Conservation (phyloP, 495 filamentous ascomycete genomes). For the Penicillium coprophilum region DNA sequence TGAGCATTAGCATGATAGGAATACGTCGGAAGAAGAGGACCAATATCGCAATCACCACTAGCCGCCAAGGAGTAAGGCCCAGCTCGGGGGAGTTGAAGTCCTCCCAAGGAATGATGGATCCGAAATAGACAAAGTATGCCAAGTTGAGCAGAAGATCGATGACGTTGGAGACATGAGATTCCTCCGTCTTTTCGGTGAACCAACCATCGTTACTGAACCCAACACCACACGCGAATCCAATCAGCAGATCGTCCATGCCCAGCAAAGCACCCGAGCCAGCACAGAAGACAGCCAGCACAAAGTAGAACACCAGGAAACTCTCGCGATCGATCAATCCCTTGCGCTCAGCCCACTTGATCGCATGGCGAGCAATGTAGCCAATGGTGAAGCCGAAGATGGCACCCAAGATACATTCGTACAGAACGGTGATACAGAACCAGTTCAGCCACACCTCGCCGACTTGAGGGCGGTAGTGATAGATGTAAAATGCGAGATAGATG, state of each 20-base stretch:
- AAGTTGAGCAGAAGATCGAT: constrained; percentile 97
- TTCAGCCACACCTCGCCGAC: constrained; percentile 69
- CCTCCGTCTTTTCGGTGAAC: constrained; percentile 98
- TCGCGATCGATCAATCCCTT: constrained; percentile 89
- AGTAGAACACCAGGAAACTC: constrained; percentile 98
- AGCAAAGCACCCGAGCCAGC: constrained; percentile 91
- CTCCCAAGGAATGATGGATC: constrained; percentile 94
- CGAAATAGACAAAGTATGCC: constrained; percentile 97
- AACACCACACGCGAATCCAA: constrained; percentile 92
- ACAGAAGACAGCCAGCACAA: constrained; percentile 93
- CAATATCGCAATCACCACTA: constrained; percentile 85
- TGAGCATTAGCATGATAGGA: constrained; percentile 89
- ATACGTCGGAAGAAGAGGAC: constrained; percentile 97
- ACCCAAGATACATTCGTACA: constrained; percentile 96
- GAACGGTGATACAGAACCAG: constrained; percentile 87
- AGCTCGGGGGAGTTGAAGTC: constrained; percentile 71
- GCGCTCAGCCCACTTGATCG: constrained; percentile 86
- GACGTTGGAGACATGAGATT: constrained; percentile 98
- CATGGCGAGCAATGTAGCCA: constrained; percentile 84
- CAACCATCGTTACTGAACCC: constrained; percentile 99
- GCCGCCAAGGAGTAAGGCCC: constrained; percentile 79
- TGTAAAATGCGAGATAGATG: constrained; percentile 87
- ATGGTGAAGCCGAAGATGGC: constrained; percentile 84
- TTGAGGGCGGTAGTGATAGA: constrained; percentile 74
- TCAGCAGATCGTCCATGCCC: constrained; percentile 93